These are phyloP conservation scores for Phoma sp. DNA, from an alignment of 2,329 filamentous ascomycete species.

Conservation along the genomic window DNA sequence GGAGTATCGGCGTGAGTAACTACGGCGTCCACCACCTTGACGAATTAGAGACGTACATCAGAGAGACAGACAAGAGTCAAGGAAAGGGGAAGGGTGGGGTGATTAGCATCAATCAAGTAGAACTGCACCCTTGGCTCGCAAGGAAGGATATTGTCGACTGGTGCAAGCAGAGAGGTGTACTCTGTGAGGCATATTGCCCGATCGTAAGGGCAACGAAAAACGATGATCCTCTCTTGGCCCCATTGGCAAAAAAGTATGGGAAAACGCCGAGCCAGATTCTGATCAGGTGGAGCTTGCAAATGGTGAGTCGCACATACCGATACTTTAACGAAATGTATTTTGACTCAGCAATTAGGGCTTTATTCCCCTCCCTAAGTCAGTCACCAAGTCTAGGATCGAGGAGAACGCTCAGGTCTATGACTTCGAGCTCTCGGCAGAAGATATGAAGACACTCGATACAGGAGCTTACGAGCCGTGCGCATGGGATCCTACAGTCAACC, in stretches of 20 bases:
- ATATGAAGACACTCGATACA: conserved; percentile 65
- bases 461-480: conserved; percentile 64
- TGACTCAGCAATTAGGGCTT: conserved; percentile 56
- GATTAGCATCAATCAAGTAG: conserved; percentile 80
- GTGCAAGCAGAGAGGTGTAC: conserved; percentile 65
- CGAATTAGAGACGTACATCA: conserved; percentile 62
- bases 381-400: conserved; percentile 65
- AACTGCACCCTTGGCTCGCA: conserved; percentile 87
- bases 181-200: conserved; percentile 59
- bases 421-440: conserved; percentile 65
- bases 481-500: conserved; percentile 63
- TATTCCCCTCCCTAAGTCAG: conserved; percentile 69
- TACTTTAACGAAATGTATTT: background rate
- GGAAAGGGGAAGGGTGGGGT: conserved; percentile 71
- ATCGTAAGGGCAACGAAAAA: conserved; percentile 55
- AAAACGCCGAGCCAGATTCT: conserved; percentile 67
- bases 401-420: conserved; percentile 68
- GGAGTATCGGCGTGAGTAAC: conserved; percentile 62
- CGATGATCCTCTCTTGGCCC: conserved; percentile 61
- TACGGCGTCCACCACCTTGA: conserved; percentile 64
- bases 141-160: conserved; percentile 81
- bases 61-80: conserved; percentile 69
- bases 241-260: conserved; percentile 62
- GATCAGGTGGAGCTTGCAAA: conserved; percentile 64
- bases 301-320: conserved; percentile 28